Percentiles rank a stretch among this genome's conserved stretches.
phyloP scores from a whole-genome alignment of 495 filamentous ascomycete species.

The Hypoxylon fuscum region DNA sequence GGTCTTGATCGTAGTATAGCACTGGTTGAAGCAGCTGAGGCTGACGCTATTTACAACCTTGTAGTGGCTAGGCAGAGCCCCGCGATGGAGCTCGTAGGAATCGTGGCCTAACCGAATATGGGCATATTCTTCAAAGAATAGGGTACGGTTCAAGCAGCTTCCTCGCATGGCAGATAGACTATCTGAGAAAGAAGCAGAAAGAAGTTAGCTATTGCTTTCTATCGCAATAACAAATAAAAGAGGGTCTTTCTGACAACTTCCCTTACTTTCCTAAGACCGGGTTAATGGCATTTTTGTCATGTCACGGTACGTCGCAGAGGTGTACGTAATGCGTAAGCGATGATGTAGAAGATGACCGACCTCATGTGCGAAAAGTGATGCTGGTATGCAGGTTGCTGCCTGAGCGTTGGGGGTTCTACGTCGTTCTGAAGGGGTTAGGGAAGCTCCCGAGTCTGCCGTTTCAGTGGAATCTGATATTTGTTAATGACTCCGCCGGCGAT shows the following conservation, averaged over 20 bases:
- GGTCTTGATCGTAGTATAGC: constrained; percentile 14
- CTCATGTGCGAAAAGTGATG: constrained; percentile 14
- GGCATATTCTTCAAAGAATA: constrained; percentile 26
- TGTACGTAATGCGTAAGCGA: constrained; percentile 37
- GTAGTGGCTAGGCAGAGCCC: constrained; percentile 24
- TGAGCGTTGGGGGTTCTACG: constrained; percentile 23
- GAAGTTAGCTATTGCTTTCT: neutral
- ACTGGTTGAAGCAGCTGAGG: constrained; percentile 17
- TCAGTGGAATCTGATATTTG: constrained; percentile 40
- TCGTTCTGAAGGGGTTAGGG: constrained; percentile 5
- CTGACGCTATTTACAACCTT: constrained; percentile 21
- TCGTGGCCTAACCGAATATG: constrained; percentile 19
- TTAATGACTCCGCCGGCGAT: constrained; percentile 47
- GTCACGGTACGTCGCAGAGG: constrained; percentile 9
- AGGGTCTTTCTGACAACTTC: constrained; percentile 3
- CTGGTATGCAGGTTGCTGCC: constrained; percentile 27
- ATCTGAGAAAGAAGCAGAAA: constrained; percentile 1
- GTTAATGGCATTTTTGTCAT: constrained; percentile 4
- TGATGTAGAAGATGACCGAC: constrained; percentile 29
- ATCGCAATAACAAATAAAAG: constrained; percentile 6
- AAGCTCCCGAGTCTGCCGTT: constrained; percentile 23
- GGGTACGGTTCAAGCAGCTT: constrained; percentile 12
- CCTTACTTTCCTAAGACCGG: constrained; percentile 7
- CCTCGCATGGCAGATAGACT: no score
- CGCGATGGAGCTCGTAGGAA: constrained; percentile 35